A percentile compares a stretch with the other conserved stretches of the same genome.
Evolutionary conservation across 2,329 filamentous ascomycete species (phyloP).

Genomic region (Beauveria brongniartii): DNA sequence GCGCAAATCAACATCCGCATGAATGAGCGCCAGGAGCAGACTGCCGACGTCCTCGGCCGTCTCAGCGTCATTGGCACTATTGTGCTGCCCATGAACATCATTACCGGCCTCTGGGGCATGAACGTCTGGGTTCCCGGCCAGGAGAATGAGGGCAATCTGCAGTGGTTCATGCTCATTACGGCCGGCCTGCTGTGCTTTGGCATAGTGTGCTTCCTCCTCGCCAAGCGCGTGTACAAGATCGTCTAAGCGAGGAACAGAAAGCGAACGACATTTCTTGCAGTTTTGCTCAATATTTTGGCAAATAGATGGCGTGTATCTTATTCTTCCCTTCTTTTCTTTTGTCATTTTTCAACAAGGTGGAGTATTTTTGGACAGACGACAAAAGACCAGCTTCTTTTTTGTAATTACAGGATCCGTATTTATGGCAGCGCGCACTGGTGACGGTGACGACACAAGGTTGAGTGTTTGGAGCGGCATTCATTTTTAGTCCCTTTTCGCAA

Average conservation of each 20-base stretch:
- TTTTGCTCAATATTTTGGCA: background rate
- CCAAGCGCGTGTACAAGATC: conserved; percentile 77
- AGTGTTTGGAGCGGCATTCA: background rate
- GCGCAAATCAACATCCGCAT: conserved; percentile 98
- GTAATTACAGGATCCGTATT: too few species aligned
- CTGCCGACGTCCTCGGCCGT: conserved; percentile 88
- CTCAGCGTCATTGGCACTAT: conserved; percentile 95
- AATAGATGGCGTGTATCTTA: background rate
- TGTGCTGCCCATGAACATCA: conserved; percentile 97
- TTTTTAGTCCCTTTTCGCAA: background rate
- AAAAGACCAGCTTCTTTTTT: background rate
- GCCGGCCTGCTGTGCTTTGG: conserved; percentile 73
- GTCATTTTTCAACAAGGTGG: background rate
- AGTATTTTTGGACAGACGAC: background rate
- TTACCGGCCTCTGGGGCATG: conserved; percentile 98
- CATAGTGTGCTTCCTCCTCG: conserved; percentile 67
- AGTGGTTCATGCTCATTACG: conserved; percentile 70
- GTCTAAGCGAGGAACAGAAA: conserved; percentile 36
- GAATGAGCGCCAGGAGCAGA: conserved; percentile 96
- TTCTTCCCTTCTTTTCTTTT: background rate
- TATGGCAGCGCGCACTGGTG: too few species aligned
- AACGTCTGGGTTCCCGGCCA: conserved; percentile 95
- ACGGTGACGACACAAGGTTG: too few species aligned
- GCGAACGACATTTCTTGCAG: background rate
- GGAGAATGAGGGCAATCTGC: conserved; percentile 64